These are phyloP conservation scores for Vaccinium darrowii DNA, from an alignment of 148 eudicot genomes.

Conservation along the genomic window DNA sequence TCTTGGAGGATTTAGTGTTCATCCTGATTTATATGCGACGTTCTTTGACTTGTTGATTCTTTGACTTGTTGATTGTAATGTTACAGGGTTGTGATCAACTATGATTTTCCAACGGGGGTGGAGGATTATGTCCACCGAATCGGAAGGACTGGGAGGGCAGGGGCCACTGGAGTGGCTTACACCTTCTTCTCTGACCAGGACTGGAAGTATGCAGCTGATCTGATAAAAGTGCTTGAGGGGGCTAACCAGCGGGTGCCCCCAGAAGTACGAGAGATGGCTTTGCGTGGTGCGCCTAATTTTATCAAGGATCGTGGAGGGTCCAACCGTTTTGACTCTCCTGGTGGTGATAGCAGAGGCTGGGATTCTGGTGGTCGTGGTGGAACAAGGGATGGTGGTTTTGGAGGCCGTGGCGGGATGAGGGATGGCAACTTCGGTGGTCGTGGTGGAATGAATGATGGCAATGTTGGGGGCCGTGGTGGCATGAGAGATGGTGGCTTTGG, in stretches of 20 bases:
- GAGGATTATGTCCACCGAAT: conserved; percentile 99
- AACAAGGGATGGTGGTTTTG: conserved; percentile 55
- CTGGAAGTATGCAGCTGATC: conserved; percentile 82
- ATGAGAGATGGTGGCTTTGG: conserved; percentile 54
- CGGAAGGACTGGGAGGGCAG: conserved; percentile 98
- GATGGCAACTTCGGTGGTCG: conserved; percentile 45
- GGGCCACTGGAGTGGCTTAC: conserved; percentile 86
- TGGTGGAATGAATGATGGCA: conserved; percentile 45
- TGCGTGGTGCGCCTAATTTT: conserved; percentile 66
- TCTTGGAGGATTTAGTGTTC: not conserved
- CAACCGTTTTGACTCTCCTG: conserved; percentile 56
- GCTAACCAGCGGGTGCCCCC: conserved; percentile 92
- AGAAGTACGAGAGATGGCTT: conserved; percentile 76
- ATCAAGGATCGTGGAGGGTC: conserved; percentile 58
- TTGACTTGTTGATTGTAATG: not conserved
- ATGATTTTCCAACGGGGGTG: conserved; percentile 92
- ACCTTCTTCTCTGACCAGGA: conserved; percentile 96
- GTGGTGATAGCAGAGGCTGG: conserved; percentile 59
- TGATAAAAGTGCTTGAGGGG: conserved; percentile 85
- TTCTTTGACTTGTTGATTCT: not conserved
- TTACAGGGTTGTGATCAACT: conserved; percentile 88
- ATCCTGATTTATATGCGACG: not conserved
- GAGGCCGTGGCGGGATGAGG: conserved; percentile 46
- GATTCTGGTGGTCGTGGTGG: conserved; percentile 77
- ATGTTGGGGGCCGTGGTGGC: conserved; percentile 60